Evolutionary conservation across 148 eudicot genomes (phyloP), one percentile per base, ranked within the genome.

Genomic region (Rhododendron ferrugineum): DNA sequence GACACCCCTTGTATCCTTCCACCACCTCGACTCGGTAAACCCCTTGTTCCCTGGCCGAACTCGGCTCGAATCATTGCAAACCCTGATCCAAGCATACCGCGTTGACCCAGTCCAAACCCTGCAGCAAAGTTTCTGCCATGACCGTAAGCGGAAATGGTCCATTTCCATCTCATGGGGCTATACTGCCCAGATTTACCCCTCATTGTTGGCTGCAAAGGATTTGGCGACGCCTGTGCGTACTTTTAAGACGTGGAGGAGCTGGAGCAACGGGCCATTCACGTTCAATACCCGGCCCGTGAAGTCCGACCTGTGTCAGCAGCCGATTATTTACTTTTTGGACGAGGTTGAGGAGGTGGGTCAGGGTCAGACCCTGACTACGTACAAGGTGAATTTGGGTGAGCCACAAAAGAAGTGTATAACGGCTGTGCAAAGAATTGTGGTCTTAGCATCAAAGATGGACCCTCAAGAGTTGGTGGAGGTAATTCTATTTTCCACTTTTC

Each of bases 111-210:
- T 88, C 37, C 94, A 91, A 15, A 90, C 90, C 1, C 40, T 95
- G 66, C 98, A 97, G 87, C 99, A 94, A 82, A 91, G 90, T 72
- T 87, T 92, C 82, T 97, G 99, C 92, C 94, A 95, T 54, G 89
- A 92, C 83, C 89, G 79, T 18, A 80, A 75, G 73, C 89, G 82
- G 5, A 93, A 89, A 77, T 97, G 99, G 99, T 94, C 99, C 1
- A 87, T 94, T 28, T 97, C 99, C 37, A 42, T 97, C 50, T 88
- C 99, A 0, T 95, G 99, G 99, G 99, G 99, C 44, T 97, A 97
- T 82, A 91, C 98, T 0, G 94, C 90, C 52, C 99, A 95, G 88
- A 83, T 97, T 18, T 97, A 94, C 85, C 93, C 93, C 20, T 86
- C 88, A 18, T 68, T 92, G 11, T n/a, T 97, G 74, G 32, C 92